Percentiles rank a stretch among this genome's conserved stretches.
Evolutionary conservation across 139 green algal genomes (phyloP).

Genomic region (Edaphochlamys debaryana): DNA sequence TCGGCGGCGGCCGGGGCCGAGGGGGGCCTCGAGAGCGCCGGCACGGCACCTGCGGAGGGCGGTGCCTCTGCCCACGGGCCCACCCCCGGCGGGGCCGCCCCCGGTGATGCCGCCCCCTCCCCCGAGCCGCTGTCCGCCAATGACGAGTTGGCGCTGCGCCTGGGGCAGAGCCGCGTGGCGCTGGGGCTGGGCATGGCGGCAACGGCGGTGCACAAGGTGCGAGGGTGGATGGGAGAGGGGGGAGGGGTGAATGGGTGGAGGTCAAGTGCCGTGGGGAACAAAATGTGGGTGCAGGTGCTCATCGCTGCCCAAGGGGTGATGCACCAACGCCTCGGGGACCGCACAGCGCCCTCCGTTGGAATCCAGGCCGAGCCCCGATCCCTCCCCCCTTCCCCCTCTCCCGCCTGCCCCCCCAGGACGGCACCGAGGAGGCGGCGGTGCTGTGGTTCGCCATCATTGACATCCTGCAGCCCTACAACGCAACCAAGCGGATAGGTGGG

Average conservation of each 20-base stretch:
- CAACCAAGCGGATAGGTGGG: slow-evolving; percentile 6
- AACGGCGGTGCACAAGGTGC: slow-evolving; percentile 36
- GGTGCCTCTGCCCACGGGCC: no score
- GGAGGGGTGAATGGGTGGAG: not conserved
- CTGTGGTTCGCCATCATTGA: slow-evolving; percentile 95
- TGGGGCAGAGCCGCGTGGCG: slow-evolving; percentile 46
- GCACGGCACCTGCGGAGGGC: no score
- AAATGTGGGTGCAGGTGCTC: not conserved
- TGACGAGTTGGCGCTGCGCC: slow-evolving; percentile 35
- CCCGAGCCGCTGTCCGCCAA: slow-evolving; percentile 1
- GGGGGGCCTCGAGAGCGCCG: no score
- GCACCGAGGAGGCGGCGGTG: slow-evolving; percentile 71
- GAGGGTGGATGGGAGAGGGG: not conserved
- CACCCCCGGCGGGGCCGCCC: no score
- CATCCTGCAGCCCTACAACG: slow-evolving; percentile 72
- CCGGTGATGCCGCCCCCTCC: no score
- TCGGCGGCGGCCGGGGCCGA: no score
- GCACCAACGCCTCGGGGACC: no score
- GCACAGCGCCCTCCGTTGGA: no score
- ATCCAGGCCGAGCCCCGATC: no score
- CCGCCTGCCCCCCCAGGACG: not conserved
- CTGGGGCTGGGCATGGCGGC: slow-evolving; percentile 79
- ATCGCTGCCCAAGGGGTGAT: no score
- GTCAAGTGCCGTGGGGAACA: no score
- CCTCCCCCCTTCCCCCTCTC: not conserved